Evolutionary conservation across 169 alveolate species (phyloP).

Genomic region (Eimeria praecox): DNA sequence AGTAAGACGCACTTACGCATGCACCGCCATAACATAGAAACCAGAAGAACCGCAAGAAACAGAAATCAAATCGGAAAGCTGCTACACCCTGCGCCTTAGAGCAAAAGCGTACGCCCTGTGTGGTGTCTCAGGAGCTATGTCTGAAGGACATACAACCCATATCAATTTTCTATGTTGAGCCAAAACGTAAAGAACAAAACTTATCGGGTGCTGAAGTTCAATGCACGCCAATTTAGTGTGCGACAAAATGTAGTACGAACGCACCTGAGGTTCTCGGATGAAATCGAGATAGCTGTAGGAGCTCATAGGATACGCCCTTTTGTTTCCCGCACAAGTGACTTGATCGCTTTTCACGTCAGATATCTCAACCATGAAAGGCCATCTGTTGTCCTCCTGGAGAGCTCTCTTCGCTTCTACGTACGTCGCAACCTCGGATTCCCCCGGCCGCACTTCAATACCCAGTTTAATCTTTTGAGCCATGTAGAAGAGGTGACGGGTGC

Average conservation of each 20-base stretch:
- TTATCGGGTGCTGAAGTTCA: background rate
- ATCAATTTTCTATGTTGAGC: too few species aligned
- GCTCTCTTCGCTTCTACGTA: conserved; percentile 87
- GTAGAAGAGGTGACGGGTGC: conserved; percentile 87
- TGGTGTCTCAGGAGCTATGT: too few species aligned
- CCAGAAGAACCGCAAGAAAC: background rate
- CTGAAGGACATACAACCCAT: too few species aligned
- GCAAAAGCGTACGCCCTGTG: too few species aligned
- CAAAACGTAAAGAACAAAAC: too few species aligned
- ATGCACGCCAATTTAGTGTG: background rate
- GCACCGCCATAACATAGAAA: background rate
- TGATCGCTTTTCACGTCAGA: conserved; percentile 83
- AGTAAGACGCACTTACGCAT: background rate
- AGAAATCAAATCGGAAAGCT: too few species aligned
- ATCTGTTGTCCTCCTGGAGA: conserved; percentile 78
- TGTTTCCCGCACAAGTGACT: conserved; percentile 85
- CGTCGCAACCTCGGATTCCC: conserved; percentile 86
- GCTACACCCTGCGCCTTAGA: too few species aligned
- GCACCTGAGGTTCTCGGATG: conserved; percentile 84
- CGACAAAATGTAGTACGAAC: background rate
- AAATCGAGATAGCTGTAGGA: conserved; percentile 88
- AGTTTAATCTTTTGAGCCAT: conserved; percentile 82
- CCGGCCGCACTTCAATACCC: conserved; percentile 84
- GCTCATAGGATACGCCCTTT: conserved; percentile 85
- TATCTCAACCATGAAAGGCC: conserved; percentile 89